These are phyloP conservation scores for Quercus phellos DNA, from an alignment of 331 rosid genomes.

Conservation along the genomic window DNA sequence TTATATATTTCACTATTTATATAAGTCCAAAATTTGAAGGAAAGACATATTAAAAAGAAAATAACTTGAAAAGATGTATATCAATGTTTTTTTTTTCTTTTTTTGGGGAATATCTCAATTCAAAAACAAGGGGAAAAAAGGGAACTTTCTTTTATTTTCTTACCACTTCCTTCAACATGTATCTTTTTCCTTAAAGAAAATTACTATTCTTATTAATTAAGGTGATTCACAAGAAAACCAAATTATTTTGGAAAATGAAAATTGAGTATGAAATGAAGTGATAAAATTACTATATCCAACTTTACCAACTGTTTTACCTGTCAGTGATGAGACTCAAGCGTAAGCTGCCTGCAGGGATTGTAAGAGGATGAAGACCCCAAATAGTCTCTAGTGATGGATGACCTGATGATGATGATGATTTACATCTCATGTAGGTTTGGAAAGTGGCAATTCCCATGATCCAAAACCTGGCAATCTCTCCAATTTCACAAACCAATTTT, in stretches of 20 bases:
- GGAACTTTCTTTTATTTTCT: neutral
- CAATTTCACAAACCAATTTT: conserved; percentile 53
- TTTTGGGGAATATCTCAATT: neutral
- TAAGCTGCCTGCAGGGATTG: conserved; percentile 69
- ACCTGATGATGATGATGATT: conserved; percentile 34
- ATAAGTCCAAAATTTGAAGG: conserved; percentile 13
- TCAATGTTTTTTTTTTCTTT: conserved; percentile 10
- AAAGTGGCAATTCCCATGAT: conserved; percentile 79
- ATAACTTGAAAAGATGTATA: conserved; percentile 6
- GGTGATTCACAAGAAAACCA: conserved; percentile 8
- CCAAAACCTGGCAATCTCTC: conserved; percentile 53
- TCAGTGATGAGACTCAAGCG: conserved; percentile 64
- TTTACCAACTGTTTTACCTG: conserved; percentile 48
- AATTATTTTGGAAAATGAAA: conserved; percentile 13
- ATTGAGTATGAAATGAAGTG: conserved; percentile 11
- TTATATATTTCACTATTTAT: conserved; percentile 7
- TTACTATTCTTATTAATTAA: conserved; percentile 13
- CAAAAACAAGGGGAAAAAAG: conserved; percentile 6
- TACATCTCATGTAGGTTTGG: conserved; percentile 76
- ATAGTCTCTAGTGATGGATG: conserved; percentile 61
- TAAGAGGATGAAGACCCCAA: conserved; percentile 81
- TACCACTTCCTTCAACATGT: neutral
- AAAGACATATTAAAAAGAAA: conserved; percentile 9
- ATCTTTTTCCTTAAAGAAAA: conserved; percentile 17
- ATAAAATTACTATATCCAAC: conserved; percentile 16